phyloP scores from a whole-genome alignment of 164 flowering plant species.

The Magnolia officinalis region DNA sequence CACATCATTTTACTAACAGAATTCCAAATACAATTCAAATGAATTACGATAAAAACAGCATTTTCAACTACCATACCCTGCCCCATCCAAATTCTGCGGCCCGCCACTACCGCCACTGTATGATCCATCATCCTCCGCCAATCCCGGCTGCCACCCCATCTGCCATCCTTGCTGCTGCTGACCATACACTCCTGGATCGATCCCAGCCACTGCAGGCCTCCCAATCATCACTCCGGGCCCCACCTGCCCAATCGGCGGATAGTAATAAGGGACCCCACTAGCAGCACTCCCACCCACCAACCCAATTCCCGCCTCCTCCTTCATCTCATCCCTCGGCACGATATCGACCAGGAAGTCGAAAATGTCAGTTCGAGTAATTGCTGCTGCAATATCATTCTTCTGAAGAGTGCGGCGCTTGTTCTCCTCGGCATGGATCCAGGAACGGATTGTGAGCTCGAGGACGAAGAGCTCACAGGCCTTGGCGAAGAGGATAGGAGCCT shows the following conservation, averaged over 20 bases:
- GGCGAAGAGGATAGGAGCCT: constrained; percentile 83
- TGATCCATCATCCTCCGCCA: constrained; percentile 9
- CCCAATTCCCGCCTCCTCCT: constrained; percentile 37
- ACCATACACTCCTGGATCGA: constrained; percentile 16
- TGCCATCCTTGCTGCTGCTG: constrained; percentile 39
- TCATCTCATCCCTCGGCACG: constrained; percentile 84
- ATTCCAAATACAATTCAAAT: background rate
- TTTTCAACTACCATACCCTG: constrained; percentile 16
- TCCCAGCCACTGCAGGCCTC: constrained; percentile 26
- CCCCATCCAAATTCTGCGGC: constrained; percentile 26
- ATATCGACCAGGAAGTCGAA: constrained; percentile 88
- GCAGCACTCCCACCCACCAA: constrained; percentile 6
- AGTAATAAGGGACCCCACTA: constrained; percentile 38
- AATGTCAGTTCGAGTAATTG: constrained; percentile 79
- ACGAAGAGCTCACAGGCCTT: constrained; percentile 96
- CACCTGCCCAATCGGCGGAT: constrained; percentile 30
- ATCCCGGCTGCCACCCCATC: constrained; percentile 32
- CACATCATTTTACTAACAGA: background rate
- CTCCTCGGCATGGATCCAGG: constrained; percentile 98
- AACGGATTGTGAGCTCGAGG: constrained; percentile 79
- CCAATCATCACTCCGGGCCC: constrained; percentile 34
- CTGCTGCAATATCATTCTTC: constrained; percentile 93
- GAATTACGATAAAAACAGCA: background rate
- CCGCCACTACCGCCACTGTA: constrained; percentile 21
- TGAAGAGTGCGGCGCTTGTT: constrained; percentile 92